phyloP scores from a whole-genome alignment of 2,329 filamentous ascomycete genomes.

The Furcasterigmium sp. region DNA sequence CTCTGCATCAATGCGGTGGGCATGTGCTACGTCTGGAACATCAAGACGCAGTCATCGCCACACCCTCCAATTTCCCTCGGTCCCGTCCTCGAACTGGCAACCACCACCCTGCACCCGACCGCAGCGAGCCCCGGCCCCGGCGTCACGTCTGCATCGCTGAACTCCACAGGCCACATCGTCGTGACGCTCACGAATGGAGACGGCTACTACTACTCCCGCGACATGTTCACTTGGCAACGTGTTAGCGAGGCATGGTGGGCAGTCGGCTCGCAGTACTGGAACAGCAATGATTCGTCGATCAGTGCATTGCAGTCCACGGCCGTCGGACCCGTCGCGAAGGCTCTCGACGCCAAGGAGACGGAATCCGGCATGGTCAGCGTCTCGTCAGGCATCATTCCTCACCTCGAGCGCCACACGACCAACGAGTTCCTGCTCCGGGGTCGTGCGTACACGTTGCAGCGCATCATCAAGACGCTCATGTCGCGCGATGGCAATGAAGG shows the following conservation, averaged over 20 bases:
- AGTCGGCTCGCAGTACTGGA: slow-evolving; percentile 97
- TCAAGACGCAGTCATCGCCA: slow-evolving; percentile 74
- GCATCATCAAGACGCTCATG: slow-evolving; percentile 83
- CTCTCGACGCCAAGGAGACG: slow-evolving; percentile 39
- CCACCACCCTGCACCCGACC: slow-evolving; percentile 71
- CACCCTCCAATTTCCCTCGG: slow-evolving; percentile 87
- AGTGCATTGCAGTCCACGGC: slow-evolving; percentile 71
- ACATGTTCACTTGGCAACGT: slow-evolving; percentile 88
- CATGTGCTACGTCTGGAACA: slow-evolving; percentile 89
- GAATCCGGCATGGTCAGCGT: slow-evolving; percentile 52
- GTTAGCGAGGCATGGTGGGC: slow-evolving; percentile 99
- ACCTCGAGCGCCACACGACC: slow-evolving; percentile 90
- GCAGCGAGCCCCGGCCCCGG: slow-evolving; percentile 71
- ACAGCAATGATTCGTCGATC: slow-evolving; percentile 88
- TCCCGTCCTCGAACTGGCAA: slow-evolving; percentile 82
- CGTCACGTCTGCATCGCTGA: slow-evolving; percentile 86
- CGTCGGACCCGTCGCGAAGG: slow-evolving; percentile 50
- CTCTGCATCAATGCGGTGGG: slow-evolving; percentile 85
- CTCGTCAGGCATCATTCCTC: slow-evolving; percentile 88
- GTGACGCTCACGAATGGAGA: slow-evolving; percentile 94
- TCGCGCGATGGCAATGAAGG: slow-evolving; percentile 87
- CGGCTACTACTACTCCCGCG: slow-evolving; percentile 81
- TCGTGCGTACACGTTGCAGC: slow-evolving; percentile 83
- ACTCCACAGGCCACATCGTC: slow-evolving; percentile 78
- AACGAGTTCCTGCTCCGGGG: slow-evolving; percentile 89